Evolutionary conservation across 2,329 filamentous ascomycete genomes (phyloP).

Genomic region (Penicillium digitatum): DNA sequence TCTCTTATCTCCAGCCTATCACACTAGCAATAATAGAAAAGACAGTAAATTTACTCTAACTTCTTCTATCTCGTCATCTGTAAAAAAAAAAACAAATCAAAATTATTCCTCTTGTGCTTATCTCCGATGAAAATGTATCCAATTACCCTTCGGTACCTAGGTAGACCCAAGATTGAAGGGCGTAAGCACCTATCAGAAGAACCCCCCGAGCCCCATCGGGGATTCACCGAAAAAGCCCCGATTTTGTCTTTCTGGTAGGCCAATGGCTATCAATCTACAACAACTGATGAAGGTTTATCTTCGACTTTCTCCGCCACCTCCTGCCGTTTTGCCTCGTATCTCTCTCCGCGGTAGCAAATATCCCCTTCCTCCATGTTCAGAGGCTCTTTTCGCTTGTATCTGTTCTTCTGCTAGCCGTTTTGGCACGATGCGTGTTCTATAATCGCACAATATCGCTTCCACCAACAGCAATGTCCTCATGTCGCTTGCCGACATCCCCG

Average conservation of each 20-base stretch:
- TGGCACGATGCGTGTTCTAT: neutral
- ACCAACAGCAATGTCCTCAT: conserved; percentile 18
- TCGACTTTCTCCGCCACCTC: conserved; percentile 10
- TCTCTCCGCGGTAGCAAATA: neutral
- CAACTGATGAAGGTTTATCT: conserved; percentile 3
- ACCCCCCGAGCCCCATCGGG: neutral
- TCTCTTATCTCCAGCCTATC: neutral
- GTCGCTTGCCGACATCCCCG: conserved; percentile 13
- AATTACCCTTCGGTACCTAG: neutral
- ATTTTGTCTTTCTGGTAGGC: neutral
- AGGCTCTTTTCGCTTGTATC: neutral
- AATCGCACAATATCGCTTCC: neutral
- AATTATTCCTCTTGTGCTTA: neutral
- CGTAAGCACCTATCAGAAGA: neutral
- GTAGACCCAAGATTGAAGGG: neutral
- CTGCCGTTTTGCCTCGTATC: conserved; percentile 3
- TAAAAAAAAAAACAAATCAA: neutral
- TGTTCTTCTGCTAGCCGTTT: neutral
- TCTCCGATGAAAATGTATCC: neutral
- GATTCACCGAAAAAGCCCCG: neutral
- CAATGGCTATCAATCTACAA: conserved; percentile 9
- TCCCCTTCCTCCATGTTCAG: neutral
- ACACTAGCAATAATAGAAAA: too few species aligned
- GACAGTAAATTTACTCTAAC: neutral
- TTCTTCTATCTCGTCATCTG: neutral